Percentiles rank a stretch among this genome's conserved stretches.
These are phyloP conservation scores for Chaetomium cochliodes DNA, from an alignment of 495 filamentous ascomycete genomes.

Conservation along the genomic window DNA sequence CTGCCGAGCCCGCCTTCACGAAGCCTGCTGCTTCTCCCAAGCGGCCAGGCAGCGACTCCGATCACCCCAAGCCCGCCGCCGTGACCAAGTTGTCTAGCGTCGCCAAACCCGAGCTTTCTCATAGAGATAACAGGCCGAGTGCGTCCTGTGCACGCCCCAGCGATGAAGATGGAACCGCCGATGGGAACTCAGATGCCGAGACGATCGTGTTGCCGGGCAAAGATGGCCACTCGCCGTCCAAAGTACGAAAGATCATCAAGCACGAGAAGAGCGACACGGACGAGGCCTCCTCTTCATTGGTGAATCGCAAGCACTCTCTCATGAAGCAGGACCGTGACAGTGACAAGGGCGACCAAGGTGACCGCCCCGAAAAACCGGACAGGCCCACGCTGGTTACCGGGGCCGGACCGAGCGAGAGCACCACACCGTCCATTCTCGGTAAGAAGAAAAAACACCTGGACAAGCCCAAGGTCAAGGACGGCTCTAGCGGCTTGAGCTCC, in stretches of 20 bases:
- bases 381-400: conserved; percentile 28
- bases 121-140: conserved; percentile 28
- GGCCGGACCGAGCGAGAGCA: conserved; percentile 12
- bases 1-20: conserved; percentile 56
- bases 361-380: conserved; percentile 35
- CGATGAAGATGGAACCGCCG: conserved; percentile 46
- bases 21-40: conserved; percentile 53
- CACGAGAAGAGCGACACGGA: conserved; percentile 61
- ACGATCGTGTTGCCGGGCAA: conserved; percentile 76
- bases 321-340: conserved; percentile 31
- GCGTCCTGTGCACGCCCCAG: conserved; percentile 18
- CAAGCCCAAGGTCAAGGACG: conserved; percentile 46
- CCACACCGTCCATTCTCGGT: conserved; percentile 29
- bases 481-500: conserved; percentile 55
- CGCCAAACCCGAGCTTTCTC: conserved; percentile 29
- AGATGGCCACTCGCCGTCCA: conserved; percentile 66
- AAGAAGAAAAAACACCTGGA: conserved; percentile 53
- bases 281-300: conserved; percentile 38
- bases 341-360: conserved; percentile 32
- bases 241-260: conserved; percentile 66
- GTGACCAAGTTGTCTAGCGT: conserved; percentile 34
- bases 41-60: conserved; percentile 45
- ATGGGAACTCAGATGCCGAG: conserved; percentile 75
- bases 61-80: conserved; percentile 42
- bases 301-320: conserved; percentile 39